phyloP scores from a whole-genome alignment of 345 rosid species.

The Salix arbutifolia region DNA sequence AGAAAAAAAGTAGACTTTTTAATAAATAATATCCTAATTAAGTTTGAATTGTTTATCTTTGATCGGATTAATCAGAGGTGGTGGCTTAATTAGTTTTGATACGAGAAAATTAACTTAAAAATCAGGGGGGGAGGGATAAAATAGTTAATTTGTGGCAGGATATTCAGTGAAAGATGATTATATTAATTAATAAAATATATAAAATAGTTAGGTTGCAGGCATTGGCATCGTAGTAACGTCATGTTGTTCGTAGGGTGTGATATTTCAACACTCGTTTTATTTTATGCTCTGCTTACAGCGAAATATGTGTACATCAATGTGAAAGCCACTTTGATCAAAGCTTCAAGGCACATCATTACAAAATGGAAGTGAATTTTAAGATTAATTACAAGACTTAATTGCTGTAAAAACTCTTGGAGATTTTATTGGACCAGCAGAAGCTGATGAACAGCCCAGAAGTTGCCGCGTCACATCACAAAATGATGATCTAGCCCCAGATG shows the following conservation, averaged over 20 bases:
- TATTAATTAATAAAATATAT: constrained; percentile 21
- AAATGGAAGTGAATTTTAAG: background rate
- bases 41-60: background rate
- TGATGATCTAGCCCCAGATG: background rate
- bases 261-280: background rate
- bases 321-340: background rate
- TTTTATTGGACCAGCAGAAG: background rate
- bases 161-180: background rate
- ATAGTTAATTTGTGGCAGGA: background rate
- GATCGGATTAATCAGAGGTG: background rate
- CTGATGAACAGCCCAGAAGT: background rate
- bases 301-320: background rate
- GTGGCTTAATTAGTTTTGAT: background rate
- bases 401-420: too few species aligned
- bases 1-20: background rate
- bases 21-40: background rate
- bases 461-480: background rate
- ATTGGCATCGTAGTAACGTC: constrained; percentile 28
- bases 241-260: constrained; percentile 1
- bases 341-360: background rate
- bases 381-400: background rate
- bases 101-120: background rate
- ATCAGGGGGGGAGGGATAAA: background rate
- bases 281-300: background rate
- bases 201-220: constrained; percentile 21